A percentile compares a stretch with the other conserved stretches of the same genome.
These are phyloP conservation scores for Ustilago sp. DNA, from an alignment of 1,284 basidiomycete species.

Conservation along the genomic window DNA sequence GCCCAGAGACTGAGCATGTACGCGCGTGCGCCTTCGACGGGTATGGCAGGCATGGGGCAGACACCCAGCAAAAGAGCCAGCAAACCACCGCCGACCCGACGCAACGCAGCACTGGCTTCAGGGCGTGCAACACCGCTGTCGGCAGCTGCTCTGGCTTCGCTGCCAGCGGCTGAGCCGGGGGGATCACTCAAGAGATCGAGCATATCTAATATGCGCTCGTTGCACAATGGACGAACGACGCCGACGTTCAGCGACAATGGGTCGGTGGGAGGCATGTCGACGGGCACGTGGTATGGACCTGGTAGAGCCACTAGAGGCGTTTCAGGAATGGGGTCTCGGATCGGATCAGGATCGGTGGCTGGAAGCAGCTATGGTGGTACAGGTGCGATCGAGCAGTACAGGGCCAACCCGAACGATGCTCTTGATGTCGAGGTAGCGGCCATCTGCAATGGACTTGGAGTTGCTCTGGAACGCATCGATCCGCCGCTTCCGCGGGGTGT, in stretches of 20 bases:
- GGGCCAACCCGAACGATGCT: conserved; percentile 81
- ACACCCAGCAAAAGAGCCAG: conserved; percentile 52
- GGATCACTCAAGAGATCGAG: conserved; percentile 46
- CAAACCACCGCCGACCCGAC: conserved; percentile 53
- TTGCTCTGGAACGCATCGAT: conserved; percentile 82
- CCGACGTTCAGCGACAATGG: conserved; percentile 56
- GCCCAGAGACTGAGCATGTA: conserved; percentile 61
- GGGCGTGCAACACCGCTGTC: conserved; percentile 60
- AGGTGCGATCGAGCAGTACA: conserved; percentile 72
- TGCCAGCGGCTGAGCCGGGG: conserved; percentile 53
- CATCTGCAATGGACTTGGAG: conserved; percentile 79
- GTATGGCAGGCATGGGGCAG: conserved; percentile 20
- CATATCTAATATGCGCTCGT: conserved; percentile 52
- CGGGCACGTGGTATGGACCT: conserved; percentile 42
- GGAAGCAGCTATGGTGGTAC: conserved; percentile 42
- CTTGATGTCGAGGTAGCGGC: conserved; percentile 82
- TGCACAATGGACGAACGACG: conserved; percentile 49
- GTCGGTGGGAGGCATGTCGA: conserved; percentile 47
- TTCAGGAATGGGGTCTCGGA: conserved; percentile 27
- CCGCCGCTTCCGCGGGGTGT: conserved; percentile 75
- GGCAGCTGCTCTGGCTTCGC: conserved; percentile 59
- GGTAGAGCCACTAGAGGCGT: conserved; percentile 25
- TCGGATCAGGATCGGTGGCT: conserved; percentile 38
- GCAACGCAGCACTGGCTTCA: conserved; percentile 29
- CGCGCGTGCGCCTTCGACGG: conserved; percentile 46